Conservation (phyloP, 2,329 filamentous ascomycete species). For the Xylaria sp. region DNA sequence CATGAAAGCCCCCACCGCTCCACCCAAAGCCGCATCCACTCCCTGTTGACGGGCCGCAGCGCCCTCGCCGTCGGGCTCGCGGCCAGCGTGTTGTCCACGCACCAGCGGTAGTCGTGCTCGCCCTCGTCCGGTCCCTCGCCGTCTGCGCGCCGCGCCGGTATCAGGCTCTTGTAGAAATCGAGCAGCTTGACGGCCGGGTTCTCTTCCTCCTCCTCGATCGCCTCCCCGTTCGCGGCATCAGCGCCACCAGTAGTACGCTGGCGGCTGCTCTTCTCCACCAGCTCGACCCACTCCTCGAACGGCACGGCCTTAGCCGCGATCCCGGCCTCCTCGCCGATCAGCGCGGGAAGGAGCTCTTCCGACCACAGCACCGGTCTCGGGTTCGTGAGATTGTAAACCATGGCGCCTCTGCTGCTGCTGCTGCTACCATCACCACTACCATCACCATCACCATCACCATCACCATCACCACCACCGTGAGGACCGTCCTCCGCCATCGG, state of each 20-base stretch:
- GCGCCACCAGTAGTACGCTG: too few relatives aligned
- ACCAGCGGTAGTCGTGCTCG: conserved; percentile 21
- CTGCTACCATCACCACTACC: background rate
- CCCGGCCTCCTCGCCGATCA: conserved; percentile 15
- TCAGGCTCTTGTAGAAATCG: conserved; percentile 21
- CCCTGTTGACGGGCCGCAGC: conserved; percentile 21
- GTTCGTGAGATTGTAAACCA: conserved; percentile 24
- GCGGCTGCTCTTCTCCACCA: conserved; percentile 15
- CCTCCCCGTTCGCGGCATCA: conserved; percentile 1
- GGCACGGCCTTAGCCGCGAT: conserved; percentile 1
- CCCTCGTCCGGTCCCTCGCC: background rate
- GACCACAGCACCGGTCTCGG: conserved; percentile 15
- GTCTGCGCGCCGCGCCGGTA: conserved; percentile 1
- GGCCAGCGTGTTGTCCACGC: conserved; percentile 14
- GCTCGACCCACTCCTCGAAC: conserved; percentile 17
- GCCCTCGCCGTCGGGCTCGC: conserved; percentile 22
- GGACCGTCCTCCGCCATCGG: conserved; percentile 4
- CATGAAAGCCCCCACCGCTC: conserved; percentile 13
- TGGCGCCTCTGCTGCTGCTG: conserved; percentile 2
- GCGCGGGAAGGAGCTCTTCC: conserved; percentile 8
- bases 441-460: background rate
- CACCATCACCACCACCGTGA: background rate
- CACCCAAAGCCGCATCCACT: conserved; percentile 25
- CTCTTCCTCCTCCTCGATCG: conserved; percentile 16
- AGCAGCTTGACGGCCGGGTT: conserved; percentile 23